These are phyloP conservation scores for Pyricularia sp. DNA, from an alignment of 2,329 filamentous ascomycete species.

Conservation along the genomic window DNA sequence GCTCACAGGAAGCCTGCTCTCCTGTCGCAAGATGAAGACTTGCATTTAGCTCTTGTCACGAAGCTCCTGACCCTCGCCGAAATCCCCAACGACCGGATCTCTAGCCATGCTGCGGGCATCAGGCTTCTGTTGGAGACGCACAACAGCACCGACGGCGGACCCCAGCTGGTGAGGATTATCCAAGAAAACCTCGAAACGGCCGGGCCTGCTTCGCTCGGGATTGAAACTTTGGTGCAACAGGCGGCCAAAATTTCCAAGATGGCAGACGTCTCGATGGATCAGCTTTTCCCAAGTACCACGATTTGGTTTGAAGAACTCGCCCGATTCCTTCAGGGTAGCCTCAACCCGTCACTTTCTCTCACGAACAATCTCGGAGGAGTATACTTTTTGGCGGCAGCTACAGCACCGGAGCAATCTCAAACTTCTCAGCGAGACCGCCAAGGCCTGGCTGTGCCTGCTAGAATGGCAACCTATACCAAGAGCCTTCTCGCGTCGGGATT, in stretches of 20 bases:
- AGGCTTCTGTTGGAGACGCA: conserved; percentile 32
- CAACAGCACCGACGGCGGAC: conserved; percentile 20
- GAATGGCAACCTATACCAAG: conserved; percentile 60
- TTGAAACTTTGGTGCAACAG: conserved; percentile 40
- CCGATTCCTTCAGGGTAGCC: conserved; percentile 35
- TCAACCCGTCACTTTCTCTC: conserved; percentile 56
- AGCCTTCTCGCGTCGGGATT: conserved; percentile 37
- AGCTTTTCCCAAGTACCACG: conserved; percentile 48
- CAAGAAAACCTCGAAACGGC: conserved; percentile 40
- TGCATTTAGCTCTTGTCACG: conserved; percentile 37
- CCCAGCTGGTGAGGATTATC: conserved; percentile 37
- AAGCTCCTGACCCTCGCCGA: conserved; percentile 42
- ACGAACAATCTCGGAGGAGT: conserved; percentile 60
- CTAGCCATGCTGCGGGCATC: conserved; percentile 27
- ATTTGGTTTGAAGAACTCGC: conserved; percentile 54
- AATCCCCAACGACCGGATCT: conserved; percentile 13
- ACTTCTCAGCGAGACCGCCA: conserved; percentile 44
- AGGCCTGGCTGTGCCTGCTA: conserved; percentile 58
- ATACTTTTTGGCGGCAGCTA: conserved; percentile 40
- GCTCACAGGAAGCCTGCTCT: conserved; percentile 29
- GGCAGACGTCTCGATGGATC: conserved; percentile 20
- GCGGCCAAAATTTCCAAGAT: conserved; percentile 25
- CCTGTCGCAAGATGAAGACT: conserved; percentile 28
- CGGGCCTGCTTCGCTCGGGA: conserved; percentile 33
- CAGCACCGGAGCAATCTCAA: conserved; percentile 5